These are phyloP conservation scores for Leccinum pseudoinsigne DNA, from an alignment of 1,284 basidiomycete species.

Conservation along the genomic window DNA sequence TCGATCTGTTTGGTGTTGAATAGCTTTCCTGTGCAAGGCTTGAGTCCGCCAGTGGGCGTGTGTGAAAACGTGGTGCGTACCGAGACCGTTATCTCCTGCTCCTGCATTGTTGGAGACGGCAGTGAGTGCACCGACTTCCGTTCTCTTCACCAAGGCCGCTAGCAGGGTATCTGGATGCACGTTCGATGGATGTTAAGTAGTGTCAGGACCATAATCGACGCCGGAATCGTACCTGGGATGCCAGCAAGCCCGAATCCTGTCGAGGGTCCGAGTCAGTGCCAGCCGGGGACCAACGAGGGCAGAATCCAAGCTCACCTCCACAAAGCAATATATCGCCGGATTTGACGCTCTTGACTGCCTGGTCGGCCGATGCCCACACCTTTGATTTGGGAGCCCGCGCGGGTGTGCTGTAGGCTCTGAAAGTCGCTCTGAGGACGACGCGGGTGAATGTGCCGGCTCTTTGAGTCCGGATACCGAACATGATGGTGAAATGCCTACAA, in stretches of 20 bases:
- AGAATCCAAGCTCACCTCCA: slow-evolving; percentile 58
- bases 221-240: slow-evolving; percentile 55
- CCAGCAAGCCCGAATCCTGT: slow-evolving; percentile 80
- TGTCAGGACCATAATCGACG: neutral
- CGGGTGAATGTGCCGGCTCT: slow-evolving; percentile 16
- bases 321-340: slow-evolving; percentile 78
- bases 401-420: slow-evolving; percentile 27
- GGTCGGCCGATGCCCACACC: slow-evolving; percentile 77
- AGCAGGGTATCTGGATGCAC: slow-evolving; percentile 73
- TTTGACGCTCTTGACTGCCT: slow-evolving; percentile 82
- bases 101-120: slow-evolving; percentile 94
- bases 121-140: slow-evolving; percentile 73
- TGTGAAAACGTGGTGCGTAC: slow-evolving; percentile 41
- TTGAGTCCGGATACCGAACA: slow-evolving; percentile 22
- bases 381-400: slow-evolving; percentile 53
- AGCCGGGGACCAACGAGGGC: neutral
- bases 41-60: slow-evolving; percentile 5
- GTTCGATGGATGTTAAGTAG: neutral
- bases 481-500: slow-evolving; percentile 7
- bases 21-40: slow-evolving; percentile 59
- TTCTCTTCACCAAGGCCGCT: slow-evolving; percentile 71
- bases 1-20: slow-evolving; percentile 76
- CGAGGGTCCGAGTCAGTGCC: slow-evolving; percentile 3
- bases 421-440: slow-evolving; percentile 6
- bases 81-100: slow-evolving; percentile 74